A percentile compares a stretch with the other conserved stretches of the same genome.
These are phyloP conservation scores for Botryotinia convoluta DNA, from an alignment of 2,329 filamentous ascomycete species.

Conservation along the genomic window DNA sequence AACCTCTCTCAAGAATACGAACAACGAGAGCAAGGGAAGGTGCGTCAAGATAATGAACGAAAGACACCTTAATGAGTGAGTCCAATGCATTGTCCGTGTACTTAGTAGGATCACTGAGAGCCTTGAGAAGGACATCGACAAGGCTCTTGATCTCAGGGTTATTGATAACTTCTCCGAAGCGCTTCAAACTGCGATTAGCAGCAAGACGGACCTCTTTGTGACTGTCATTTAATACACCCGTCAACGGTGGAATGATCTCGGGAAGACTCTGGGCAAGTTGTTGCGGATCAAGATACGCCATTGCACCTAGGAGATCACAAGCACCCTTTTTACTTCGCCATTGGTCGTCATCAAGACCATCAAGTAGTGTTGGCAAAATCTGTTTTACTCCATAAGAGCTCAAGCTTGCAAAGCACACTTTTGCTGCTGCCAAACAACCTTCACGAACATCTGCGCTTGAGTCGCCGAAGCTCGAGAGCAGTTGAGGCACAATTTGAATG, in stretches of 20 bases:
- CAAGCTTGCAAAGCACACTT: constrained; percentile 87
- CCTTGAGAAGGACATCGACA: constrained; percentile 89
- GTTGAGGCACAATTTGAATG: constrained; percentile 88
- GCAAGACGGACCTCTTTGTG: constrained; percentile 94
- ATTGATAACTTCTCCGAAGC: constrained; percentile 96
- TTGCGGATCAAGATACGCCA: constrained; percentile 97
- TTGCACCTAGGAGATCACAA: constrained; percentile 92
- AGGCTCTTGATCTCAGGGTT: constrained; percentile 96
- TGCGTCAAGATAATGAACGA: constrained; percentile 96
- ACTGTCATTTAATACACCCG: constrained; percentile 90
- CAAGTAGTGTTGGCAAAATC: constrained; percentile 84
- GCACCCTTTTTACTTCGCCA: constrained; percentile 99
- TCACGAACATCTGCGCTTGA: constrained; percentile 85
- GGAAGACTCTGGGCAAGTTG: constrained; percentile 89
- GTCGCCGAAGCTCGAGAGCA: constrained; percentile 88
- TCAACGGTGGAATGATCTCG: constrained; percentile 94
- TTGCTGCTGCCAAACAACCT: constrained; percentile 87
- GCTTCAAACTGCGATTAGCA: constrained; percentile 93
- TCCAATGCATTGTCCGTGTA: constrained; percentile 95
- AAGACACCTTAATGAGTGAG: constrained; percentile 94
- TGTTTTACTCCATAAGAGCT: constrained; percentile 96
- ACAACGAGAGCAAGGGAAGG: constrained; percentile 93
- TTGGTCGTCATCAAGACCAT: constrained; percentile 90
- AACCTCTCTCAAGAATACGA: constrained; percentile 88
- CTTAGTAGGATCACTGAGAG: constrained; percentile 94